Conservation (phyloP, 2,329 filamentous ascomycete genomes). For the Clonostachys rhizophaga region DNA sequence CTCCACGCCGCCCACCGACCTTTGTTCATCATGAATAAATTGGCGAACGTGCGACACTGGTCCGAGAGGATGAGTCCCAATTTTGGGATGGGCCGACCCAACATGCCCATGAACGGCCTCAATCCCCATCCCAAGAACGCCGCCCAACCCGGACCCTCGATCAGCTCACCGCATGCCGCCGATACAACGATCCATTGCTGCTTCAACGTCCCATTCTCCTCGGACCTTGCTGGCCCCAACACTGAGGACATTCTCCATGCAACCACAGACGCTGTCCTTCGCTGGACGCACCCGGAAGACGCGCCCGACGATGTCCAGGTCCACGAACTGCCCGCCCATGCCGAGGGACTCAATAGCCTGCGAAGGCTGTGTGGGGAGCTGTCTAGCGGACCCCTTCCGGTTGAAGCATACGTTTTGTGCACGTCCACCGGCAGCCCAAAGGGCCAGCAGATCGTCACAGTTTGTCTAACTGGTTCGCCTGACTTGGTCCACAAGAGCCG, state of each 20-base stretch:
- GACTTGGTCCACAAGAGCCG: slow-evolving; percentile 87
- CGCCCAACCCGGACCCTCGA: slow-evolving; percentile 45
- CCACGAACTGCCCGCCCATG: slow-evolving; percentile 88
- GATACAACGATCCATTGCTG: slow-evolving; percentile 84
- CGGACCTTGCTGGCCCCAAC: slow-evolving; percentile 86
- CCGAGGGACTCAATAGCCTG: slow-evolving; percentile 77
- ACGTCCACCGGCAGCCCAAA: slow-evolving; percentile 70
- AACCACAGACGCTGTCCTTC: slow-evolving; percentile 77
- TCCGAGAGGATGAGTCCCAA: slow-evolving; percentile 65
- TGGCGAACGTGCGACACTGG: slow-evolving; percentile 70
- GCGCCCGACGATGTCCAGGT: slow-evolving; percentile 79
- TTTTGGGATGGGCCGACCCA: slow-evolving; percentile 59
- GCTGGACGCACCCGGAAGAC: slow-evolving; percentile 91
- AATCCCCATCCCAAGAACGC: slow-evolving; percentile 54
- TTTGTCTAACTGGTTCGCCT: slow-evolving; percentile 83
- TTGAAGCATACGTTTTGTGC: slow-evolving; percentile 80
- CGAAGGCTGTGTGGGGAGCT: slow-evolving; percentile 78
- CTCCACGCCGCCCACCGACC: slow-evolving; percentile 9
- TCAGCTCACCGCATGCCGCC: slow-evolving; percentile 64
- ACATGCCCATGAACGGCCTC: slow-evolving; percentile 49
- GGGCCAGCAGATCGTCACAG: slow-evolving; percentile 72
- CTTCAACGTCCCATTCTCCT: slow-evolving; percentile 96
- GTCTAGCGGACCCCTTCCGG: slow-evolving; percentile 63
- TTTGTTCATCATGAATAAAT: slow-evolving; percentile 58
- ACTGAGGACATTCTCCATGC: slow-evolving; percentile 93